Conservation (phyloP, 2,329 filamentous ascomycete species). For the Ilyonectria robusta region DNA sequence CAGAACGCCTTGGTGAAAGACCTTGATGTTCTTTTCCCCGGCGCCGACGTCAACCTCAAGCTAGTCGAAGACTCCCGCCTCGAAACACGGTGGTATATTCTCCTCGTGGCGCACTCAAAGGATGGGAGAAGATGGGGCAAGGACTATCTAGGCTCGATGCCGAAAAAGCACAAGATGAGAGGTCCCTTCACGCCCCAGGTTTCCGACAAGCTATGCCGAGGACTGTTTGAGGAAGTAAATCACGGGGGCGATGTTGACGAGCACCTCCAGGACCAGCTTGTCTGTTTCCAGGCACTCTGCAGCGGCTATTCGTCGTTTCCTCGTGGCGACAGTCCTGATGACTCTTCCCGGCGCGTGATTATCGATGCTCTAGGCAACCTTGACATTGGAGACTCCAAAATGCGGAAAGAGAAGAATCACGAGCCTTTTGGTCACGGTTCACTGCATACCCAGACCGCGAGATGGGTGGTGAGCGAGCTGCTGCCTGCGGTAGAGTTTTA, state of each 20-base stretch:
- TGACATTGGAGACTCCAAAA: slow-evolving; percentile 42
- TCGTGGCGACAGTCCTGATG: slow-evolving; percentile 41
- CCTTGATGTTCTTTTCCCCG: slow-evolving; percentile 59
- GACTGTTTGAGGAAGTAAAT: slow-evolving; percentile 61
- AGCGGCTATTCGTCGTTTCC: slow-evolving; percentile 65
- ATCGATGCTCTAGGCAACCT: slow-evolving; percentile 51
- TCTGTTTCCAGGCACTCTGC: slow-evolving; percentile 72
- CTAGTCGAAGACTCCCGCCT: slow-evolving; percentile 66
- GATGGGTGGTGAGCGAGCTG: slow-evolving; percentile 70
- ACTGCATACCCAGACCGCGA: slow-evolving; percentile 70
- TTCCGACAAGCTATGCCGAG: slow-evolving; percentile 60
- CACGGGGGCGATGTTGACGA: slow-evolving; percentile 66
- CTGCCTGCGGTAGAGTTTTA: slow-evolving; percentile 65
- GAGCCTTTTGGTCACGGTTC: slow-evolving; percentile 71
- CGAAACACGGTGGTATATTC: slow-evolving; percentile 66
- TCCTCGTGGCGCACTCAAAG: slow-evolving; percentile 69
- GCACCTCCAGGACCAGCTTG: slow-evolving; percentile 72
- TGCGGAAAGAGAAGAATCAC: slow-evolving; percentile 60
- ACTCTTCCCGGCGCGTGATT: slow-evolving; percentile 35
- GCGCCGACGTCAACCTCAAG: slow-evolving; percentile 60
- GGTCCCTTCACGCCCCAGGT: slow-evolving; percentile 56
- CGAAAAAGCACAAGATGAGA: slow-evolving; percentile 56
- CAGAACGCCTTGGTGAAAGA: slow-evolving; percentile 56
- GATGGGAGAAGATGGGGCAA: slow-evolving; percentile 62
- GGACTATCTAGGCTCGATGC: slow-evolving; percentile 59